Evolutionary conservation across 2,329 filamentous ascomycete species (phyloP).

Genomic region (Hypoxylon sp.): DNA sequence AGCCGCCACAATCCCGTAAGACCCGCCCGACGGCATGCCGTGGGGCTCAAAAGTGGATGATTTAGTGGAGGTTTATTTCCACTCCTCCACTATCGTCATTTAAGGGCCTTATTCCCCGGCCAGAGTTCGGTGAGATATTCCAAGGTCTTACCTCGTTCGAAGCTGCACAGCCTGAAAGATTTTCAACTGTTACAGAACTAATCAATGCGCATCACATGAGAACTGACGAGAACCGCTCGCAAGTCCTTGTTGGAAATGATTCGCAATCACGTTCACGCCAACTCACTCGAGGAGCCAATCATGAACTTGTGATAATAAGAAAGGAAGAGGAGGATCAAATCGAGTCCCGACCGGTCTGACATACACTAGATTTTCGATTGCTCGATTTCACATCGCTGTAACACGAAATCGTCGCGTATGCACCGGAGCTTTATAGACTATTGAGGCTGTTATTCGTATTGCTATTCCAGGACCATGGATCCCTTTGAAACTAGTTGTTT

Average conservation of each 20-base stretch:
- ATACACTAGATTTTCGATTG: not conserved
- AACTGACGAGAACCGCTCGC: conserved; percentile 26
- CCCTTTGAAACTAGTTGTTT: conserved; percentile 1
- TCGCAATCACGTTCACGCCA: conserved; percentile 28
- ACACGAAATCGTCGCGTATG: conserved; percentile 4
- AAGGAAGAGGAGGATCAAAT: not conserved
- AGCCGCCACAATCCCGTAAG: conserved; percentile 22
- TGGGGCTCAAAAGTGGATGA: conserved; percentile 34
- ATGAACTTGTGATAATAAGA: conserved; percentile 1
- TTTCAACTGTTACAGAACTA: conserved; percentile 32
- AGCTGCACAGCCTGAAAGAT: conserved; percentile 30
- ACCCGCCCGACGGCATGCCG: conserved; percentile 28
- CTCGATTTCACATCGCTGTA: conserved; percentile 1
- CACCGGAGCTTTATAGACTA: conserved; percentile 5
- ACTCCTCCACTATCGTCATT: conserved; percentile 40
- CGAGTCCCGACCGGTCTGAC: not conserved
- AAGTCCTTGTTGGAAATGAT: conserved; percentile 17
- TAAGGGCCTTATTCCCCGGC: conserved; percentile 31
- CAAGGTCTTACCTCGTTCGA: conserved; percentile 44
- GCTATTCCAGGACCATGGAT: conserved; percentile 3
- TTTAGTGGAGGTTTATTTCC: conserved; percentile 46
- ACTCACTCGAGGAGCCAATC: conserved; percentile 9
- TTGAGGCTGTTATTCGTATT: conserved; percentile 18
- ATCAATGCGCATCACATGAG: conserved; percentile 38
- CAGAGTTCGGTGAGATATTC: conserved; percentile 44